Evolutionary conservation across 108 stramenopile species (phyloP).

Genomic region (Cyclotella cryptica): DNA sequence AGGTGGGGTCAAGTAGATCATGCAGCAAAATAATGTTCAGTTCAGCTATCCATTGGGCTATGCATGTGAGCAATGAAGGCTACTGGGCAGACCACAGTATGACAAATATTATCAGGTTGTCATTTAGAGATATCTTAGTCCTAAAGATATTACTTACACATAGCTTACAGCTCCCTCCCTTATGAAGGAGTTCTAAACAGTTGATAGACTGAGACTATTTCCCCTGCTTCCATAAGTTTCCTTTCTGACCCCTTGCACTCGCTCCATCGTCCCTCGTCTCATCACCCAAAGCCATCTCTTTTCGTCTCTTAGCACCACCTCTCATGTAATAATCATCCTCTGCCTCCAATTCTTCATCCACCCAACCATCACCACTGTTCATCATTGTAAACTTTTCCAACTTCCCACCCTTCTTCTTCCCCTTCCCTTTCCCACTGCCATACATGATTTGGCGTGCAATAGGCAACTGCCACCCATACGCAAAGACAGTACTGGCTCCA

Average conservation of each 20-base stretch:
- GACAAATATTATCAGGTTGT: too few species aligned
- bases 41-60: too few species aligned
- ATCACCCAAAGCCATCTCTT: conserved; percentile 20
- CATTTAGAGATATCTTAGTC: too few species aligned
- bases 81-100: too few species aligned
- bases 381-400: conserved; percentile 46
- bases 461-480: conserved; percentile 88
- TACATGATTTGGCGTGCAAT: conserved; percentile 79
- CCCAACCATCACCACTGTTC: conserved; percentile 43
- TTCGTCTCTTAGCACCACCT: conserved; percentile 35
- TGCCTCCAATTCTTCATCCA: conserved; percentile 24
- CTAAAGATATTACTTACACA: too few species aligned
- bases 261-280: neutral
- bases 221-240: conserved; percentile 9
- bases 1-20: neutral
- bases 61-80: too few species aligned
- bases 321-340: conserved; percentile 37
- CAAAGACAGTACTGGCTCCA: conserved; percentile 88
- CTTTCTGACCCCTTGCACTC: neutral
- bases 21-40: neutral
- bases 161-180: too few species aligned
- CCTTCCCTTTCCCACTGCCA: conserved; percentile 13
- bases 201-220: neutral
- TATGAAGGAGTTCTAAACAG: too few species aligned
- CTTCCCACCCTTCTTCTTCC: conserved; percentile 26